phyloP scores from a whole-genome alignment of 2,329 filamentous ascomycete species.

The Thielaviopsis ethacetica region DNA sequence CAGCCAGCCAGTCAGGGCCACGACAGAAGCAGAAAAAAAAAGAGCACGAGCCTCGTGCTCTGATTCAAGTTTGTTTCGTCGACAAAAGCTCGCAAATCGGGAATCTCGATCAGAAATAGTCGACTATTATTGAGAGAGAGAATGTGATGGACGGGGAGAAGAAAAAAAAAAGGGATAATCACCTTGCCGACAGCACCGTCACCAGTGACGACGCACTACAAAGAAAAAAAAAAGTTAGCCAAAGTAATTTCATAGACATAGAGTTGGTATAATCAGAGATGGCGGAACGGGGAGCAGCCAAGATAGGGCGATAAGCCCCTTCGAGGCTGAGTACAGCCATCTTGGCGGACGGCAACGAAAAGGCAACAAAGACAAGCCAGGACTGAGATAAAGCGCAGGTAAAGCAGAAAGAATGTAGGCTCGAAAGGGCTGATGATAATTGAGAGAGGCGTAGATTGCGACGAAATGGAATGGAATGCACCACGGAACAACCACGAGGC shows the following conservation, averaged over 20 bases:
- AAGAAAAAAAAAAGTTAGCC: slow-evolving; percentile 22
- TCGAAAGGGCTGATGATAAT: neutral
- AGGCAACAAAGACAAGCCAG: neutral
- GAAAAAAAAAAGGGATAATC: slow-evolving; percentile 19
- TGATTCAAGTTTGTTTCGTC: slow-evolving; percentile 1
- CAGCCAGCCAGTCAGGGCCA: neutral
- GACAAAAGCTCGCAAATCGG: neutral
- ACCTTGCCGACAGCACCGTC: slow-evolving; percentile 99
- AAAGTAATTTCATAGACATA: slow-evolving; percentile 12
- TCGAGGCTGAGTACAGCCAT: neutral
- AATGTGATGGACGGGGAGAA: slow-evolving; percentile 3
- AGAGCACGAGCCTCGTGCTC: slow-evolving; percentile 4
- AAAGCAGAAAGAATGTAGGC: neutral
- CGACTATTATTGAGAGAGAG: neutral
- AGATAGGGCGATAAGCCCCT: neutral
- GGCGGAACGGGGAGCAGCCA: neutral
- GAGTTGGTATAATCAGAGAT: slow-evolving; percentile 4
- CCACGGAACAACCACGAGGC: neutral
- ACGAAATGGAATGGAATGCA: neutral
- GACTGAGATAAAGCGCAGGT: neutral
- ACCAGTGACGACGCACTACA: slow-evolving; percentile 91
- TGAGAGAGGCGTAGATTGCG: neutral
- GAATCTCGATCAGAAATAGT: neutral
- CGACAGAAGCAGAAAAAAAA: neutral
- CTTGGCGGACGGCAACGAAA: neutral